Evolutionary conservation across 129 eudicot genomes (phyloP).

Genomic region (Oenanthe sinensis): DNA sequence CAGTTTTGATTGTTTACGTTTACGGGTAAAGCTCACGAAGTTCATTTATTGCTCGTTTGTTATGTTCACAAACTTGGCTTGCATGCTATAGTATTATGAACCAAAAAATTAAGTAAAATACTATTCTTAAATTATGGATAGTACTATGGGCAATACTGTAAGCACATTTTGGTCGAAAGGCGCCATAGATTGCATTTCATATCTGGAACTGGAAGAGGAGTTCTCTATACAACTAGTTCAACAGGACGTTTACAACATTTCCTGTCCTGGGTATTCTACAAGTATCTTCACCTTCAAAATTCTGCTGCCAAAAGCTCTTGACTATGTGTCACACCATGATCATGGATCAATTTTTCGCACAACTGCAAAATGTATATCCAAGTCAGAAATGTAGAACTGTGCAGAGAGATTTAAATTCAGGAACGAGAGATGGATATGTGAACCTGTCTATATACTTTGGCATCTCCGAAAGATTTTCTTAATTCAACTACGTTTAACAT

Average conservation of each 20-base stretch:
- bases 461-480: conserved; percentile 68
- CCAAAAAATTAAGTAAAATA: neutral
- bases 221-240: neutral
- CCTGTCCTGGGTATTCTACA: neutral
- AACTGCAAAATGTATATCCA: conserved; percentile 38
- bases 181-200: neutral
- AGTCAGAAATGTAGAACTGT: neutral
- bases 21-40: neutral
- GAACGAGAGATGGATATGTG: neutral
- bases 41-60: neutral
- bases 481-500: conserved; percentile 79
- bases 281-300: conserved; percentile 24
- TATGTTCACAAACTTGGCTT: neutral
- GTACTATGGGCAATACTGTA: neutral
- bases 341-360: conserved; percentile 58
- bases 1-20: too few species aligned
- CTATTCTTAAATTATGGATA: neutral
- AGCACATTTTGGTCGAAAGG: neutral
- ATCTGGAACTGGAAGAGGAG: neutral
- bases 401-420: neutral
- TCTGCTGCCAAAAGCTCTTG: conserved; percentile 50
- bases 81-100: neutral
- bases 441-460: conserved; percentile 72
- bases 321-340: conserved; percentile 57
- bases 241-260: neutral